A percentile compares a stretch with the other conserved stretches of the same genome.
phyloP scores from a whole-genome alignment of 495 filamentous ascomycete species.

The Xylaria castorea region DNA sequence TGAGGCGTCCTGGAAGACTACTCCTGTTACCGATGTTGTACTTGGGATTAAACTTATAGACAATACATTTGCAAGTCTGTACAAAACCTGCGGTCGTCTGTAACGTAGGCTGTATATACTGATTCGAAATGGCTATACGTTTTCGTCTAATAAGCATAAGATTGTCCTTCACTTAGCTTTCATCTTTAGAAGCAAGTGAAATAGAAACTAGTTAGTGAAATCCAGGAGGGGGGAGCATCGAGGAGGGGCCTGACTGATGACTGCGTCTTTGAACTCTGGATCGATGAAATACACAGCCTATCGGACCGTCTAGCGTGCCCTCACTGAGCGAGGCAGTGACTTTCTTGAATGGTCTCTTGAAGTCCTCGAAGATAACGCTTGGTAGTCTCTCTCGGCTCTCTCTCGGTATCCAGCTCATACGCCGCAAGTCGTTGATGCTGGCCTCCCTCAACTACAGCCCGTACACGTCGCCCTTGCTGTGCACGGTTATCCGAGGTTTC shows the following conservation, averaged over 20 bases:
- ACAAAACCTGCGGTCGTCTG: too few relatives aligned
- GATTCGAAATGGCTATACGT: background rate
- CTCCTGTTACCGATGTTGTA: background rate
- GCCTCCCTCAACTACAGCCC: background rate
- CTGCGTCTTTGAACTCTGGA: background rate
- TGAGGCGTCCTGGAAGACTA: background rate
- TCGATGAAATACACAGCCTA: conserved; percentile 11
- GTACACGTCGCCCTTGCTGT: background rate
- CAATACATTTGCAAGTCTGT: background rate
- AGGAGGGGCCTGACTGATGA: background rate
- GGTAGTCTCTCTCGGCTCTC: background rate
- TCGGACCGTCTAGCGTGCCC: background rate
- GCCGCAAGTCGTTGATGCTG: background rate
- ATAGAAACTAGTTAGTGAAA: background rate
- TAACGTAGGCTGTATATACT: background rate
- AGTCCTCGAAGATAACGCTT: background rate
- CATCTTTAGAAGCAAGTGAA: background rate
- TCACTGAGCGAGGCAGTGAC: background rate
- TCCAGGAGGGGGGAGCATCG: background rate
- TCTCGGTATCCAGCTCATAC: background rate
- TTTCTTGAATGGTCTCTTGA: background rate
- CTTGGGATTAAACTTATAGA: background rate
- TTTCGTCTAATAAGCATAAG: background rate
- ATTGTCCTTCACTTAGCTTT: background rate
- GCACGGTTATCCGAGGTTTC: background rate